phyloP scores from a whole-genome alignment of 139 green algal species.

The Chlorella sp. region DNA sequence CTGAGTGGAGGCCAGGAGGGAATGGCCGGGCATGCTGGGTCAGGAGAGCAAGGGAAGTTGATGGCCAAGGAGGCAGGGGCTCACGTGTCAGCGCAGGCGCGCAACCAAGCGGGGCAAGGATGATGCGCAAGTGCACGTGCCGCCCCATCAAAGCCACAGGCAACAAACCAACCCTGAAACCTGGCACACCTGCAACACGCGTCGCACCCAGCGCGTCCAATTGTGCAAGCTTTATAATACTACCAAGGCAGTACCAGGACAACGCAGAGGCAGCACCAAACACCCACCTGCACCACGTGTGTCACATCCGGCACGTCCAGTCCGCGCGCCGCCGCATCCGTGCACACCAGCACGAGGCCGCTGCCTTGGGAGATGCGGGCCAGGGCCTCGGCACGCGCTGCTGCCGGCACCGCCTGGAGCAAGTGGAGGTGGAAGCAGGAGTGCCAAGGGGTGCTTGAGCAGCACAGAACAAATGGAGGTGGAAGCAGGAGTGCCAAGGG shows the following conservation, averaged over 20 bases:
- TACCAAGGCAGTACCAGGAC: too few relatives aligned
- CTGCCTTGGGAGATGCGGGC: conserved; percentile 24
- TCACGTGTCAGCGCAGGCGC: background rate
- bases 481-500: too few relatives aligned
- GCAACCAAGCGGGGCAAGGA: background rate
- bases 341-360: conserved; percentile 89
- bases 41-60: background rate
- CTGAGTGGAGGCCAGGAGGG: conserved; percentile 47
- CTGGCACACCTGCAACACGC: too few relatives aligned
- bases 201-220: too few relatives aligned
- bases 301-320: conserved; percentile 87
- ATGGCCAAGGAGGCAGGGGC: background rate
- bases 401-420: conserved; percentile 29
- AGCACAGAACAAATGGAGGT: too few relatives aligned
- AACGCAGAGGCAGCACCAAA: too few relatives aligned
- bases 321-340: conserved; percentile 89
- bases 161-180: background rate
- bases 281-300: conserved; percentile 72
- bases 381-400: conserved; percentile 45
- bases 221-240: too few relatives aligned
- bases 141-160: background rate
- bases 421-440: too few relatives aligned
- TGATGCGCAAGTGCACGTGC: background rate
- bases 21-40: background rate
- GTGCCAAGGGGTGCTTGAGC: too few relatives aligned